phyloP scores from a whole-genome alignment of 192 early-diverging fungal species.

The Rhizoclosmatium globosum region DNA sequence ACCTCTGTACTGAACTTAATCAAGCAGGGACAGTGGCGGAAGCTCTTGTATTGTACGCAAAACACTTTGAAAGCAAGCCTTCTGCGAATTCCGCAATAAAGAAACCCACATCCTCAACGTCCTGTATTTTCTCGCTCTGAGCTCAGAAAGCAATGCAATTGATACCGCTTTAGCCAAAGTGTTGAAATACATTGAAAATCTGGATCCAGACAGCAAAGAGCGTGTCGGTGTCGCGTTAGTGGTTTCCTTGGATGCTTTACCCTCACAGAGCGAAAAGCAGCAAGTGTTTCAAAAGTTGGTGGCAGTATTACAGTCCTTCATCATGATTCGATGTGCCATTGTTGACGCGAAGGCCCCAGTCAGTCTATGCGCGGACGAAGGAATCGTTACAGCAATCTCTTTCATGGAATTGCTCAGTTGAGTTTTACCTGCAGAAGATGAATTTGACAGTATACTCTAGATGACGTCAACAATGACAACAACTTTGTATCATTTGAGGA shows the following conservation, averaged over 20 bases:
- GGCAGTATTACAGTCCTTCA: conserved; percentile 35
- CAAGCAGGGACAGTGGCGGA: neutral
- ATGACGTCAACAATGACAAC: conserved; percentile 50
- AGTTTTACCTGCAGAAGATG: neutral
- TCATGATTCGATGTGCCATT: conserved; percentile 27
- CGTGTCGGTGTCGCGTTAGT: conserved; percentile 4
- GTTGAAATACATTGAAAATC: neutral
- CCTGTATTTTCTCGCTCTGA: conserved; percentile 20
- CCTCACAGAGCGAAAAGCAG: neutral
- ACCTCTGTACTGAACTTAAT: neutral
- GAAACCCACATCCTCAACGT: conserved; percentile 15
- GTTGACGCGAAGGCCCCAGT: conserved; percentile 17
- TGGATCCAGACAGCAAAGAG: conserved; percentile 21
- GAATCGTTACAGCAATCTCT: conserved; percentile 31
- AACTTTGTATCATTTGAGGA: conserved; percentile 48
- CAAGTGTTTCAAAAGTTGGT: conserved; percentile 36
- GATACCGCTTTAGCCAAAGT: neutral
- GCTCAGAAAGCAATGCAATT: neutral
- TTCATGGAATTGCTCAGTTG: conserved; percentile 39
- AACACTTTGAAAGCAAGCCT: neutral
- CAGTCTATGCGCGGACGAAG: conserved; percentile 6
- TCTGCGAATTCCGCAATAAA: neutral
- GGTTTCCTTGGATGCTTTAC: neutral
- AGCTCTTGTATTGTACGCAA: conserved; percentile 1
- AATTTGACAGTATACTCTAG: conserved; percentile 26